Percentiles rank a stretch among this genome's conserved stretches.
phyloP scores from a whole-genome alignment of 352 stramenopile species.

The Phytopythium helicoides region DNA sequence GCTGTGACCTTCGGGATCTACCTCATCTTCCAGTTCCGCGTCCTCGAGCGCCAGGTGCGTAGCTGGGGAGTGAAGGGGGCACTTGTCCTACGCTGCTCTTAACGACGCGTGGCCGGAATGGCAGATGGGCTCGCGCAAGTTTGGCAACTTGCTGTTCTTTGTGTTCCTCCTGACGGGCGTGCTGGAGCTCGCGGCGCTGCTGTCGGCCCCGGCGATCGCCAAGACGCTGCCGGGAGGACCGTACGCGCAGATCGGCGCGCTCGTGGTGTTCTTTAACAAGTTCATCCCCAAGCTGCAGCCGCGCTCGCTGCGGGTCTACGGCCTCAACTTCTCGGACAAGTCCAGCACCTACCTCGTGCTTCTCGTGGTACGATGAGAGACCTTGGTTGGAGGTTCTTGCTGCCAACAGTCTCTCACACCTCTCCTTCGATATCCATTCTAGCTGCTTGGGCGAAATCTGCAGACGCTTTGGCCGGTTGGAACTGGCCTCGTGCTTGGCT shows the following conservation, averaged over 20 bases:
- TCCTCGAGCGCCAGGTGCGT: constrained; percentile 67
- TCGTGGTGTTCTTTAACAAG: constrained; percentile 75
- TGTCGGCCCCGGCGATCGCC: constrained; percentile 34
- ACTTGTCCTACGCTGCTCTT: too few species aligned
- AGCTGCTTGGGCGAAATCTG: constrained; percentile 68
- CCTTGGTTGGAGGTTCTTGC: too few species aligned
- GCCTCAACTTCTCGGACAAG: constrained; percentile 83
- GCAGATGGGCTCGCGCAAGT: constrained; percentile 85
- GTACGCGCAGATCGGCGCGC: constrained; percentile 70
- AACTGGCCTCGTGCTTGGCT: constrained; percentile 51
- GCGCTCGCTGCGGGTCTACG: constrained; percentile 51
- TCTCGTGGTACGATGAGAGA: constrained; percentile 50
- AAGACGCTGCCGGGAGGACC: constrained; percentile 52
- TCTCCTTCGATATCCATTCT: too few species aligned
- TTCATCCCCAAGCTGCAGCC: constrained; percentile 77
- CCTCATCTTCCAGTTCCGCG: constrained; percentile 82
- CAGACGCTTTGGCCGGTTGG: constrained; percentile 58
- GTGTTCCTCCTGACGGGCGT: constrained; percentile 45
- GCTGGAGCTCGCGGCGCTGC: constrained; percentile 45
- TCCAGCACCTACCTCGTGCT: constrained; percentile 73
- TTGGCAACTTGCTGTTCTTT: constrained; percentile 73
- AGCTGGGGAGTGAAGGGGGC: background rate
- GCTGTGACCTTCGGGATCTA: constrained; percentile 80
- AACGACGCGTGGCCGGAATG: too few species aligned
- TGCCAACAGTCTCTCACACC: too few species aligned